Evolutionary conservation across 1,284 basidiomycete species (phyloP), one percentile per base, ranked within the genome.

Genomic region (Puccinia coronata): DNA sequence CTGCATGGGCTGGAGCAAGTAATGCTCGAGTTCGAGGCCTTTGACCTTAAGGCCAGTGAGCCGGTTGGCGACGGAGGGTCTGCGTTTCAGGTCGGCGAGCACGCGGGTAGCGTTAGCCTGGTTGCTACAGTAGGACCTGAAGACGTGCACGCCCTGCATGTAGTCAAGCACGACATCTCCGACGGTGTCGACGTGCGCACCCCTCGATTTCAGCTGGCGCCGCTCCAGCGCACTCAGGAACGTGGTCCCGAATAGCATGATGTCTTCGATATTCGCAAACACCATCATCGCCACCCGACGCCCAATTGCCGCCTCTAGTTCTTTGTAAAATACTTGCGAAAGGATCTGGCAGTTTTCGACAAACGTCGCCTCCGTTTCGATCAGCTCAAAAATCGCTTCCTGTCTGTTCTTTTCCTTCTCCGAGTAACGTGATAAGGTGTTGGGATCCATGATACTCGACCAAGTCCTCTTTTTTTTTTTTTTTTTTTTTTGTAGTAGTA

Each of bases 1-100:
- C 59, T 80, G 78, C 78, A 80, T 80, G 3, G 78, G 78, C 39
- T 80, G 65, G 39, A 80, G 78, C 20, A 80, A 39, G 55, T 80
- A 80, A 53, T 80, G 78, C 34, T 73, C 78, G 9, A 80, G 41
- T 53, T 80, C 78, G 43, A 80, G 70, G 23, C 70, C 70, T n/a
- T 80, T 80, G 34, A 80, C 78, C 39, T 73, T 72, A 8, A 72
- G 23, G 0, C 39, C 36, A 51, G 53, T 80, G 12, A 80, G 39
- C 4, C 53, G 70, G 43, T 65, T 55, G 12, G 41, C 25, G 12
- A 80, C 47, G 28, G 41, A 5, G n/a, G 70, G 39, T 34, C 31
- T 28, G 0, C 16, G 67, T 70, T 80, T 72, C 18, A 80, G 25
- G 59, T 72, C 41, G 28, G n/a, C 23, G 23, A 80, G 47, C 3